These are phyloP conservation scores for Metahyphopichia silvanorum DNA, from an alignment of 805 yeast genomes.

Conservation along the genomic window DNA sequence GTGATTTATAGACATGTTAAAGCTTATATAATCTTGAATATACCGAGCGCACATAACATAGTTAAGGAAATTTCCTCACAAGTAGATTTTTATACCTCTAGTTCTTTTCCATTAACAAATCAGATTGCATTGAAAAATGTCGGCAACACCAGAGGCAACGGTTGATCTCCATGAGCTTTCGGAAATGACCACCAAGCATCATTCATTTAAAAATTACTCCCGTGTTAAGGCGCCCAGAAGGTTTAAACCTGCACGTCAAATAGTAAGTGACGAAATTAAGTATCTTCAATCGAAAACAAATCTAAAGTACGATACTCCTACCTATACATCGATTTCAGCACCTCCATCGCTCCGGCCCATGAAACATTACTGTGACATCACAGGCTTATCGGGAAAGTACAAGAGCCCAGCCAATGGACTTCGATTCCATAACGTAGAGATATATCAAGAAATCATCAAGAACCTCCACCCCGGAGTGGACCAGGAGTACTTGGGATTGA, in stretches of 20 bases:
- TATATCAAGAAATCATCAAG: conserved; percentile 67
- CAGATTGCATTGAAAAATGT: no score
- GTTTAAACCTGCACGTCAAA: conserved; percentile 71
- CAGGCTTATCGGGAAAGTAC: conserved; percentile 81
- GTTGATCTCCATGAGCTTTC: conserved; percentile 29
- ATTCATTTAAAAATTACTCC: conserved; percentile 53
- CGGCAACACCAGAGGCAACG: background rate
- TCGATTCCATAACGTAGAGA: conserved; percentile 79
- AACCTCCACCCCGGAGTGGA: conserved; percentile 88
- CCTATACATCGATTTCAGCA: conserved; percentile 69
- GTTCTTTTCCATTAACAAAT: no score
- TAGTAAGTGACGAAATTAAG: conserved; percentile 74
- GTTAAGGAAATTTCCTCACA: no score
- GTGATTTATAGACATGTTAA: no score
- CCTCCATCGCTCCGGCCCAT: conserved; percentile 84
- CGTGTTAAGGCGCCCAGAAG: conserved; percentile 55
- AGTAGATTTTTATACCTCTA: no score
- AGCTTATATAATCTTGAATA: no score
- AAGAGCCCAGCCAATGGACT: conserved; percentile 71
- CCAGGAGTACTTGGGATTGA: conserved; percentile 82
- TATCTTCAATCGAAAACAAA: conserved; percentile 44
- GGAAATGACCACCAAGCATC: conserved; percentile 38
- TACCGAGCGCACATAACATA: no score
- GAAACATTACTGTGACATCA: conserved; percentile 87
- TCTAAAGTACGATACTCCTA: conserved; percentile 51